These are phyloP conservation scores for Heritiera littoralis DNA, from an alignment of 345 rosid genomes.

Conservation along the genomic window DNA sequence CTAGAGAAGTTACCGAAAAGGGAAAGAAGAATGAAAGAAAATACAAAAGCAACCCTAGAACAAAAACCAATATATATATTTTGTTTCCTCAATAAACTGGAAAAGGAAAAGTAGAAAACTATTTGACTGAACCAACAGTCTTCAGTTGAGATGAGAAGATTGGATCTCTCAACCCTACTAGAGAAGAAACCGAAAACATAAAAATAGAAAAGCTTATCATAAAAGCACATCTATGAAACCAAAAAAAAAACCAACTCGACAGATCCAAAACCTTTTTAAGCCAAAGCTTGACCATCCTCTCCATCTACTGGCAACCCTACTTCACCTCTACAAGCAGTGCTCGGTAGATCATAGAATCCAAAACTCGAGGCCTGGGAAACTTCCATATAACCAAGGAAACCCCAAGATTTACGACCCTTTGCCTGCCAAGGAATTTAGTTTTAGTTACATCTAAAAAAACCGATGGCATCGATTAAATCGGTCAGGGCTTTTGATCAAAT, in stretches of 20 bases:
- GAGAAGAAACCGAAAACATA: not conserved
- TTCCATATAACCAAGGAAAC: not conserved
- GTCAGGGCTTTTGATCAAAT: slow-evolving; percentile 7
- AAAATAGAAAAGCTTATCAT: not conserved
- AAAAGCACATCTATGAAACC: not conserved
- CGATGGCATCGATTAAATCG: not conserved
- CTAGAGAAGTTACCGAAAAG: not conserved
- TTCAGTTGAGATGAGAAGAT: not conserved
- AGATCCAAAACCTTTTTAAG: not conserved
- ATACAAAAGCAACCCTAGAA: not conserved
- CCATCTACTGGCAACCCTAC: not conserved
- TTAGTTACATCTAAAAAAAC: not conserved
- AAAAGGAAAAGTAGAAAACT: not conserved
- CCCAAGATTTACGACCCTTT: not conserved
- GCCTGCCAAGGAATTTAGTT: not conserved
- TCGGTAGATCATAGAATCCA: not conserved
- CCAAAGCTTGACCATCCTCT: not conserved
- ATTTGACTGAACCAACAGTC: not conserved
- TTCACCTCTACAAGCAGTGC: not conserved
- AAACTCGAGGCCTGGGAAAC: not conserved
- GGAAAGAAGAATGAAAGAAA: not conserved
- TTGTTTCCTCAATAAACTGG: not conserved
- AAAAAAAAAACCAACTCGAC: not conserved
- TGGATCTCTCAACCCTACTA: not conserved
- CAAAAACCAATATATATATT: not conserved